Conservation (phyloP, 225 moss, liverwort and hornwort species). For the Bryum argenteum region DNA sequence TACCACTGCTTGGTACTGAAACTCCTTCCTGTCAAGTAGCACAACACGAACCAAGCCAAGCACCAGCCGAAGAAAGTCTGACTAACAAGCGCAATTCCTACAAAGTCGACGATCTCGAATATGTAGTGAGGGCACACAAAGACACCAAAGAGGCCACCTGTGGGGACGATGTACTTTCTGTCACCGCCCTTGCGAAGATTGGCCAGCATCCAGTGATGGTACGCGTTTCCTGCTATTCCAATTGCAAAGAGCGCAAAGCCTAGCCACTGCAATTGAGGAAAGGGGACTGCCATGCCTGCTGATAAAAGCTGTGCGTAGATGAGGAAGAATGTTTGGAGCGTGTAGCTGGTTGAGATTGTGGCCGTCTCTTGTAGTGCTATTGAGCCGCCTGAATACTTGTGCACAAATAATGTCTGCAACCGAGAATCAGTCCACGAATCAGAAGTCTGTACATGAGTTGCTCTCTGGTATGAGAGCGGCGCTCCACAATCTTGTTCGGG, state of each 20-base stretch:
- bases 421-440: no score
- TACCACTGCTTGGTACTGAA: conserved; percentile 48
- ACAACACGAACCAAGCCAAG: conserved; percentile 21
- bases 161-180: conserved; percentile 54
- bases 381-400: conserved; percentile 33
- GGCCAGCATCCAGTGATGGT: conserved; percentile 39
- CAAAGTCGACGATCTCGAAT: conserved; percentile 50
- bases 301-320: conserved; percentile 25
- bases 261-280: conserved; percentile 21
- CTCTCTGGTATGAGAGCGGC: no score
- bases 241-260: conserved; percentile 27
- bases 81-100: conserved; percentile 50
- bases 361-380: background rate
- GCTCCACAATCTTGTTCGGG: no score
- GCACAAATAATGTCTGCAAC: conserved; percentile 32
- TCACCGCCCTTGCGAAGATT: conserved; percentile 47
- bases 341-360: background rate
- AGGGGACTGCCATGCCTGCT: conserved; percentile 19
- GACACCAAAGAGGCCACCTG: conserved; percentile 46
- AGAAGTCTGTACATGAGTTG: no score
- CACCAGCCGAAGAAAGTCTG: conserved; percentile 41
- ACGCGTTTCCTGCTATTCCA: conserved; percentile 26
- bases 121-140: conserved; percentile 64
- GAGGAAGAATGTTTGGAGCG: background rate
- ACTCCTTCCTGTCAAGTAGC: conserved; percentile 34